Evolutionary conservation across 2,329 filamentous ascomycete genomes (phyloP), one percentile per base, ranked within the genome.

Genomic region (Reticulascus tulasneorum): DNA sequence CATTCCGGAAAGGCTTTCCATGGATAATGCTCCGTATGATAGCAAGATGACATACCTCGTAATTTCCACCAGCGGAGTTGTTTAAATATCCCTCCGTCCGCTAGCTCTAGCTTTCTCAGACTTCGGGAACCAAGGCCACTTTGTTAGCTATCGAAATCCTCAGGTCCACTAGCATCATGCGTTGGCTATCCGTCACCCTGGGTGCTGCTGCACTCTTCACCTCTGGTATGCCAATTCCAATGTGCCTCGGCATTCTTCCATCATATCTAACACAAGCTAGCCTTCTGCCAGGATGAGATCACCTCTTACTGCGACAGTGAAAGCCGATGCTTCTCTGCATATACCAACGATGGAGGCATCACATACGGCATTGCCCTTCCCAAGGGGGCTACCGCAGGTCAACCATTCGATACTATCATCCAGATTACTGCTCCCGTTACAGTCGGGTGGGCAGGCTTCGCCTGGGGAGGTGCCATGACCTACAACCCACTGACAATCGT

Each of bases 381-480:
- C 9, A 50, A 54, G 6, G 43, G 48, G 1, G 49, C 56, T 4
- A 11, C 52, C 1, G 44, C 32, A 4, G 42, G 40, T 2, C 40
- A 51, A 7, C 45, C 59, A 0, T 69, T 63, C 39, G 65, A 69
- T 36, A 54, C 57, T 9, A 60, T 69, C 6, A 24, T 69, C 16
- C 65, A 68, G 40, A 56, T 69, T 23, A 55, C 63, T 0, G 62
- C 65, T 3, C 64, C 66, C 2, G 48, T 52, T 11, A 47, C 49
- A 3, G 59, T 62, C 26, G 65, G 64, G 23, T 71, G 66, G 66
- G 59, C 60, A 4, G 66, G 64, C 3, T 48, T 69, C 13, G 56
- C 64, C 9, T 69, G 64, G 64, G 65, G 64, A 17, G 64, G 63
- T 6, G 54, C 56, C 8, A 71, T 69, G 67, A 58, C 62, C 6